These are phyloP conservation scores for Prunus kanzakura DNA, from an alignment of 306 rosid genomes.

Conservation along the genomic window DNA sequence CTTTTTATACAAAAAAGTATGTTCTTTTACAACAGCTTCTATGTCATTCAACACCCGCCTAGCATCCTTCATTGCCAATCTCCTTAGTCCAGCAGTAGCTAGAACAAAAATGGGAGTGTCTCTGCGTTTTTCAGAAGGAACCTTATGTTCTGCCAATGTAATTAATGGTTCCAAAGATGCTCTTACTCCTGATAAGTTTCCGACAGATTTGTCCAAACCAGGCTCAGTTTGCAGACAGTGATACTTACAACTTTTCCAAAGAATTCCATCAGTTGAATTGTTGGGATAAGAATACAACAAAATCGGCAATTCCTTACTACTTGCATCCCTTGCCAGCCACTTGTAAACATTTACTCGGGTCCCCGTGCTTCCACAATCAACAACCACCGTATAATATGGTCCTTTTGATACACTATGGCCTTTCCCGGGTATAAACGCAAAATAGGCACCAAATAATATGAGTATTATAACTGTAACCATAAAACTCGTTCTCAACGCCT, in stretches of 20 bases:
- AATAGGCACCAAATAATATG: constrained; percentile 42
- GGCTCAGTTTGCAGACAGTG: constrained; percentile 91
- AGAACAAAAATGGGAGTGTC: constrained; percentile 63
- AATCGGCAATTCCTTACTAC: constrained; percentile 40
- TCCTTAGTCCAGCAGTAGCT: constrained; percentile 81
- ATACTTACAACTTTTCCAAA: constrained; percentile 55
- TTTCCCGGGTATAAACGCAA: constrained; percentile 31
- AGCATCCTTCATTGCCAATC: constrained; percentile 42
- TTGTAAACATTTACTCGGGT: constrained; percentile 65
- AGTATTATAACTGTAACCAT: constrained; percentile 30
- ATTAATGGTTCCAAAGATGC: constrained; percentile 68
- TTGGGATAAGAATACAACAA: constrained; percentile 63
- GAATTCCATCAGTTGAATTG: constrained; percentile 37
- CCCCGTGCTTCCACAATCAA: constrained; percentile 87
- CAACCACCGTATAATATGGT: constrained; percentile 64
- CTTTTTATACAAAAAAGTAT: constrained; percentile 41
- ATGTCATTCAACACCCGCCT: constrained; percentile 50
- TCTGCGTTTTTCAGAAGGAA: constrained; percentile 45
- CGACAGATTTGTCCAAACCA: constrained; percentile 65
- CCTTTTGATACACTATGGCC: constrained; percentile 19
- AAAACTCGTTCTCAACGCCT: constrained; percentile 22
- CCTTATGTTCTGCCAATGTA: constrained; percentile 54
- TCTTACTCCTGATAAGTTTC: constrained; percentile 59
- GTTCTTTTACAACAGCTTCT: constrained; percentile 47
- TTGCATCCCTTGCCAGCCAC: constrained; percentile 37